Conservation (phyloP, 768 basidiomycete species). For the Suillus plorans region DNA sequence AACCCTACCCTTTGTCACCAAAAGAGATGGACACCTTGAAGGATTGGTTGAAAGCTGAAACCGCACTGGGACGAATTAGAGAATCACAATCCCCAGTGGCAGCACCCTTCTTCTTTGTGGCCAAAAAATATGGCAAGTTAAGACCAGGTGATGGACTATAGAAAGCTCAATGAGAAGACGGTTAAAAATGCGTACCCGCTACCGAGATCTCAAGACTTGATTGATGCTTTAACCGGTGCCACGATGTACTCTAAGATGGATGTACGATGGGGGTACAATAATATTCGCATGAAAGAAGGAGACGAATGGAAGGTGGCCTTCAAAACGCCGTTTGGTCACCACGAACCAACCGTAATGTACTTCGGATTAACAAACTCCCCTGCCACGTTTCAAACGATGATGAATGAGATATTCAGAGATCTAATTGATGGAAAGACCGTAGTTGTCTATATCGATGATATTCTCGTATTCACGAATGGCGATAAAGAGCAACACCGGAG, state of each 20-base stretch:
- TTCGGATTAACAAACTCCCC: conserved; percentile 37
- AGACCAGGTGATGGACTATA: conserved; percentile 20
- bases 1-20: neutral
- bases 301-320: conserved; percentile 45
- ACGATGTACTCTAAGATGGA: conserved; percentile 7
- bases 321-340: conserved; percentile 34
- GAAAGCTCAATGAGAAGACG: neutral
- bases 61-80: conserved; percentile 5
- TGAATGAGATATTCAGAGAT: conserved; percentile 33
- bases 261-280: neutral
- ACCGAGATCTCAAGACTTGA: neutral
- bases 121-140: conserved; percentile 13
- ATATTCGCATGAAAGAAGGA: conserved; percentile 33
- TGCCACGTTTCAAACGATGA: conserved; percentile 36
- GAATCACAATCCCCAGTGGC: conserved; percentile 15
- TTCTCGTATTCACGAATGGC: conserved; percentile 32
- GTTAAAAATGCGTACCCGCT: conserved; percentile 4
- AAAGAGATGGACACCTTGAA: neutral
- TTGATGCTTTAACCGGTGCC: conserved; percentile 1
- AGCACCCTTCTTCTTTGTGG: conserved; percentile 12
- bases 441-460: conserved; percentile 46
- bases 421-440: conserved; percentile 33
- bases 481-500: conserved; percentile 16
- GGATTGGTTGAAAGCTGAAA: conserved; percentile 13
- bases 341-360: conserved; percentile 42